Evolutionary conservation across 345 rosid species (phyloP).

Genomic region (Moricandia moricandioides): DNA sequence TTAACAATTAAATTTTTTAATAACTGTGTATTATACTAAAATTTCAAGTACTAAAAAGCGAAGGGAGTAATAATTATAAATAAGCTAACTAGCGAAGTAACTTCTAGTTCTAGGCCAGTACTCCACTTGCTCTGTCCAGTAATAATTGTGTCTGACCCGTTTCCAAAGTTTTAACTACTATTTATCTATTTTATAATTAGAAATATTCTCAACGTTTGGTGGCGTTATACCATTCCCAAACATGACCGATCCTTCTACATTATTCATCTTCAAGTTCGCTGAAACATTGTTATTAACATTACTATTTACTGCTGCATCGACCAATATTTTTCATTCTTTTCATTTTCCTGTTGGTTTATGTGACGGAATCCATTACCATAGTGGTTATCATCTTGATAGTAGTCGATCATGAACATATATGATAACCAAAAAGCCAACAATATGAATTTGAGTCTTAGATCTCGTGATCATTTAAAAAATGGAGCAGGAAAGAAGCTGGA

Average conservation of each 20-base stretch:
- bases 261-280: neutral
- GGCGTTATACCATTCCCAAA: constrained; percentile 5
- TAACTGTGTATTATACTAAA: no score
- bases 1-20: no score
- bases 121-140: constrained; percentile 30
- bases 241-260: neutral
- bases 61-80: neutral
- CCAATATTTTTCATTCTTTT: neutral
- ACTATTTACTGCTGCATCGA: neutral
- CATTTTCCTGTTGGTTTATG: neutral
- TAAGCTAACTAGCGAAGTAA: constrained; percentile 9
- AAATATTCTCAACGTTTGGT: constrained; percentile 3
- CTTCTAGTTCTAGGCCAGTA: constrained; percentile 7
- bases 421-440: neutral
- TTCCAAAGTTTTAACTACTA: neutral
- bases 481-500: constrained; percentile 20
- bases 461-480: constrained; percentile 14
- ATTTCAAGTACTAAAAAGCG: no score
- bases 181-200: neutral
- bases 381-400: neutral
- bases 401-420: neutral
- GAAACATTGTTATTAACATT: neutral
- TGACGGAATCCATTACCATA: neutral
- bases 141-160: constrained; percentile 28
- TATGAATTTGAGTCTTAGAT: constrained; percentile 9